phyloP scores from a whole-genome alignment of 495 filamentous ascomycete genomes.

The Neurospora cerealis region DNA sequence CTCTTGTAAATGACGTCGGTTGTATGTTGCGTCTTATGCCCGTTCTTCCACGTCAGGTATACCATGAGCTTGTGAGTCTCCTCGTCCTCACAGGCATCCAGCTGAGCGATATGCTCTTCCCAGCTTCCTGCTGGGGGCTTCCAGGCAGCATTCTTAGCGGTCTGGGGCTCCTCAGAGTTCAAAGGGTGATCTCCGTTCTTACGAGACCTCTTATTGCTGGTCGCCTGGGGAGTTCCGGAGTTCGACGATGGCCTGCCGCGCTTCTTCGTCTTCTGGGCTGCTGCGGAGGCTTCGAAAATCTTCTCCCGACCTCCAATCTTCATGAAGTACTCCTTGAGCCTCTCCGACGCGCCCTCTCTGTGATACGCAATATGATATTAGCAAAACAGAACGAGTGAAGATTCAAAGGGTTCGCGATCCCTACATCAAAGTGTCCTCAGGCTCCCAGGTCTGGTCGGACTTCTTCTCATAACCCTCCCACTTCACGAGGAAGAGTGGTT shows the following conservation, averaged over 20 bases:
- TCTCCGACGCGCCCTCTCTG: conserved; percentile 33
- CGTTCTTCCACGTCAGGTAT: conserved; percentile 46
- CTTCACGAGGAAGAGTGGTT: conserved; percentile 44
- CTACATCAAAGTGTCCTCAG: conserved; percentile 47
- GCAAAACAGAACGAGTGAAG: background rate
- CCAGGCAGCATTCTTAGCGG: conserved; percentile 28
- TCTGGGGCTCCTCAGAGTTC: conserved; percentile 26
- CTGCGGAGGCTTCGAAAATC: conserved; percentile 32
- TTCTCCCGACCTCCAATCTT: conserved; percentile 44
- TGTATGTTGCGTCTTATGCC: conserved; percentile 49
- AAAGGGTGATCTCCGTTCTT: conserved; percentile 24
- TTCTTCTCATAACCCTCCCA: conserved; percentile 55
- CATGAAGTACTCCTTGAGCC: conserved; percentile 36
- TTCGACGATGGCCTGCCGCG: conserved; percentile 27
- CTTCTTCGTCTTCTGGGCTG: conserved; percentile 34
- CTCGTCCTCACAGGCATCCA: conserved; percentile 49
- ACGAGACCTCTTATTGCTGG: conserved; percentile 24
- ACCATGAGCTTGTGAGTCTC: conserved; percentile 37
- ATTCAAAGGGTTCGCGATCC: background rate
- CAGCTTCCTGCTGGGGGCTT: conserved; percentile 47
- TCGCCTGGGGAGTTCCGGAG: conserved; percentile 16
- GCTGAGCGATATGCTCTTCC: conserved; percentile 45
- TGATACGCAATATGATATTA: background rate
- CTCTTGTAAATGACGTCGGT: conserved; percentile 45
- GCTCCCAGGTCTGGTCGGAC: conserved; percentile 50